Evolutionary conservation across 2,329 filamentous ascomycete species (phyloP).

Genomic region (Orbilia quercus): DNA sequence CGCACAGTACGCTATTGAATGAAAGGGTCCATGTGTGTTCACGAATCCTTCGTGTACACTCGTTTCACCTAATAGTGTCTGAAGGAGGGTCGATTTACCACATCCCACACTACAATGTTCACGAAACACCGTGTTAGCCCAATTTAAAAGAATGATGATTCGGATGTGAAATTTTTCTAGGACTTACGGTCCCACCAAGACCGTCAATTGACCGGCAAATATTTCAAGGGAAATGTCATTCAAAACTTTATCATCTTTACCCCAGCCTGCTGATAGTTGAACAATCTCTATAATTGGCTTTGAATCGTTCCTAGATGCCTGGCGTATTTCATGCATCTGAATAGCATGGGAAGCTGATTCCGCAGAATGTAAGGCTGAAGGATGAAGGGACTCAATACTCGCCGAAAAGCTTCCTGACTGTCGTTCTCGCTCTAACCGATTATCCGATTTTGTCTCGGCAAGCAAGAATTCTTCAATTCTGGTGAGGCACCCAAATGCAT

Average conservation of each 20-base stretch:
- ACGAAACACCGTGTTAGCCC: not conserved
- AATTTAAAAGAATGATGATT: not conserved
- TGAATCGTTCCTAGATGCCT: not conserved
- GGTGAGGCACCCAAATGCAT: slow-evolving; percentile 39
- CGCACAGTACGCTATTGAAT: slow-evolving; percentile 63
- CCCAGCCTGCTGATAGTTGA: slow-evolving; percentile 31
- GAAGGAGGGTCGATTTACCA: slow-evolving; percentile 65
- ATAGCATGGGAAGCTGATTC: slow-evolving; percentile 5
- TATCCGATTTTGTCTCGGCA: slow-evolving; percentile 40
- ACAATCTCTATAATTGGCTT: slow-evolving; percentile 25
- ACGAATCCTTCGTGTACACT: slow-evolving; percentile 59
- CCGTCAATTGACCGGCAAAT: slow-evolving; percentile 18
- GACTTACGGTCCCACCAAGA: slow-evolving; percentile 45
- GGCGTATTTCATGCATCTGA: slow-evolving; percentile 17
- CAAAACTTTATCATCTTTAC: slow-evolving; percentile 23
- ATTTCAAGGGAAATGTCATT: slow-evolving; percentile 40
- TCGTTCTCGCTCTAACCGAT: slow-evolving; percentile 24
- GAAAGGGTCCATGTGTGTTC: slow-evolving; percentile 59
- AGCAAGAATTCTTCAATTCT: slow-evolving; percentile 52
- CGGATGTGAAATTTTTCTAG: not conserved
- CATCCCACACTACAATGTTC: slow-evolving; percentile 62
- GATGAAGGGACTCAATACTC: not conserved
- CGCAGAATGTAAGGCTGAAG: not conserved
- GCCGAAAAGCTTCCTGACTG: not conserved
- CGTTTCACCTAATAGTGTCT: slow-evolving; percentile 64